phyloP scores from a whole-genome alignment of 305 asterid species.

The Fraxinus nigra region DNA sequence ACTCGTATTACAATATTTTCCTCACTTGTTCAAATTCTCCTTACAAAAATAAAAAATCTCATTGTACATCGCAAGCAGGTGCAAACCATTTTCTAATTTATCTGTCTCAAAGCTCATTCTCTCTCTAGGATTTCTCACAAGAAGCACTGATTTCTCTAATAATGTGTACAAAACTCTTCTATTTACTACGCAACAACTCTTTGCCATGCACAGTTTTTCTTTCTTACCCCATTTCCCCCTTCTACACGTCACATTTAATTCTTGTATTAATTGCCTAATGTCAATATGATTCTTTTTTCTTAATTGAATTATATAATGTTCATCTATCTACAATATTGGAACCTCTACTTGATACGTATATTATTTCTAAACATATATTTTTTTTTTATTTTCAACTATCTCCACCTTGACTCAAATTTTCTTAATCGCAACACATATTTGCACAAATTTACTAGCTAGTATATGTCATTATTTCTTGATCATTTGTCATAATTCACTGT shows the following conservation, averaged over 20 bases:
- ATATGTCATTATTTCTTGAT: no score
- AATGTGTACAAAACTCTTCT: not conserved
- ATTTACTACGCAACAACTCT: not conserved
- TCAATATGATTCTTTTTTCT: not conserved
- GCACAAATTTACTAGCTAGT: no score
- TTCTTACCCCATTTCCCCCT: not conserved
- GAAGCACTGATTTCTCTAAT: not conserved
- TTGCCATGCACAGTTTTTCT: not conserved
- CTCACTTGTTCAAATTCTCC: not conserved
- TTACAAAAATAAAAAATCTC: no score
- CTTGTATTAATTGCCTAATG: not conserved
- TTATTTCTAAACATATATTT: no score
- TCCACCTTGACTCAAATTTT: no score
- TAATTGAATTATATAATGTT: no score
- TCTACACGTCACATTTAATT: not conserved
- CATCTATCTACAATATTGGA: no score
- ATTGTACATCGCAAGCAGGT: not conserved
- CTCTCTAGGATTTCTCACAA: not conserved
- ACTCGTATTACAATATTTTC: no score
- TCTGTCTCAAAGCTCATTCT: not conserved
- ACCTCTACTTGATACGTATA: no score
- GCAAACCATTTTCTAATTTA: not conserved
- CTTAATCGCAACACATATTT: no score
- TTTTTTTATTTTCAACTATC: no score
- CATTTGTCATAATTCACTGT: no score